Conservation (phyloP, 768 basidiomycete species). For the Tylopilus rubrobrunneus region DNA sequence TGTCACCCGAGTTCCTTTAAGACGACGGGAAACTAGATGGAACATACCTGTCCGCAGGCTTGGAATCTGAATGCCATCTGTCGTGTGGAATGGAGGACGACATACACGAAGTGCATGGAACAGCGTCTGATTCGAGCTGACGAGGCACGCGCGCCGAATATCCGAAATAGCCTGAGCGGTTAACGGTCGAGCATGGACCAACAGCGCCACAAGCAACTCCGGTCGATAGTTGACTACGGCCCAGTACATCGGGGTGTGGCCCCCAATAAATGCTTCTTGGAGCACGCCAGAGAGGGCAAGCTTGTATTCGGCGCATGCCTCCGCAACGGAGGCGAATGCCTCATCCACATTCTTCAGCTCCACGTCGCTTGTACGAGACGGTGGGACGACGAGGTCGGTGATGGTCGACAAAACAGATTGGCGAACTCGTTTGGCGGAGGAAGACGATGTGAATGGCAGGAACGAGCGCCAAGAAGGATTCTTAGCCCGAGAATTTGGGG, state of each 20-base stretch:
- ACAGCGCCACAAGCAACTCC: constrained; percentile 46
- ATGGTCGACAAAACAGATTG: no score
- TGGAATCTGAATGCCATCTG: constrained; percentile 17
- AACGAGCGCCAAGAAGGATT: no score
- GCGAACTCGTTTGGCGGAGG: no score
- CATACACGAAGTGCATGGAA: constrained; percentile 27
- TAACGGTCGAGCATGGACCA: constrained; percentile 47
- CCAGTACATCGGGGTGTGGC: constrained; percentile 31
- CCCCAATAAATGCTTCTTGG: neutral
- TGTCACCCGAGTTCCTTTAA: neutral
- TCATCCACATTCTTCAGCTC: no score
- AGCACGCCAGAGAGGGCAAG: no score
- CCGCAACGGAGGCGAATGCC: no score
- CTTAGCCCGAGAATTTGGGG: no score
- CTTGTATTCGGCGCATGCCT: no score
- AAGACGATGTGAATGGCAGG: no score
- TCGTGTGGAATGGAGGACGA: constrained; percentile 20
- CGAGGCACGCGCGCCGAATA: constrained; percentile 62
- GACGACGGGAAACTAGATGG: constrained; percentile 12
- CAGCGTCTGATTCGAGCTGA: constrained; percentile 23
- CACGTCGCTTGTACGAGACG: no score
- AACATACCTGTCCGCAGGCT: constrained; percentile 15
- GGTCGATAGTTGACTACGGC: constrained; percentile 33
- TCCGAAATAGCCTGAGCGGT: constrained; percentile 48
- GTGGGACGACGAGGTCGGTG: no score